These are phyloP conservation scores for Kwoniella sp. DNA, from an alignment of 768 basidiomycete species.

Conservation along the genomic window DNA sequence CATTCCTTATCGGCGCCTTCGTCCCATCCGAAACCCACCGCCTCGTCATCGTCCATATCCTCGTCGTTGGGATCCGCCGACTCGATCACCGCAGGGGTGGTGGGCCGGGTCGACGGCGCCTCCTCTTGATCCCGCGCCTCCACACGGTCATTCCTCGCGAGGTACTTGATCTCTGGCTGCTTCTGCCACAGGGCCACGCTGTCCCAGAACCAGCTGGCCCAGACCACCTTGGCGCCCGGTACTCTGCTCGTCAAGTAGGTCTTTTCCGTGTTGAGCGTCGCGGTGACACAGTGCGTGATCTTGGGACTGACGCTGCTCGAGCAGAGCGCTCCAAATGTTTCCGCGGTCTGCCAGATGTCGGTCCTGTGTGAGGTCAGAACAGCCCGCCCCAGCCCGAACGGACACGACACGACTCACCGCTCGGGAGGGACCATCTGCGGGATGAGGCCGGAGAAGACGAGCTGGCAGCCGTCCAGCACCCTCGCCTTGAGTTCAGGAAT, in stretches of 20 bases:
- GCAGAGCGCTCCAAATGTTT: constrained; percentile 81
- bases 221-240: constrained; percentile 77
- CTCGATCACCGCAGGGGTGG: background rate
- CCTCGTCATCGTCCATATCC: constrained; percentile 18
- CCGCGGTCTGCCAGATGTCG: constrained; percentile 80
- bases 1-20: constrained; percentile 79
- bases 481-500: constrained; percentile 73
- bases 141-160: constrained; percentile 49
- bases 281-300: constrained; percentile 87
- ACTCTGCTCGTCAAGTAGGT: constrained; percentile 74
- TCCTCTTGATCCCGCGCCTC: too few relatives aligned
- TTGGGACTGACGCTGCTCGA: constrained; percentile 62
- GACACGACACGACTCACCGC: constrained; percentile 53
- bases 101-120: background rate
- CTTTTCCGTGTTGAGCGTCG: constrained; percentile 82
- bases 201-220: constrained; percentile 83
- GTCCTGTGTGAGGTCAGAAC: constrained; percentile 46
- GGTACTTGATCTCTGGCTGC: constrained; percentile 72
- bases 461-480: constrained; percentile 71
- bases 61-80: constrained; percentile 9
- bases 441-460: constrained; percentile 92
- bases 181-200: constrained; percentile 81
- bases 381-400: too few relatives aligned
- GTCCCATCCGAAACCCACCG: constrained; percentile 55
- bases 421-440: constrained; percentile 80